These are phyloP conservation scores for Saccharomycopsis sp. DNA, from an alignment of 805 yeast genomes.

Conservation along the genomic window DNA sequence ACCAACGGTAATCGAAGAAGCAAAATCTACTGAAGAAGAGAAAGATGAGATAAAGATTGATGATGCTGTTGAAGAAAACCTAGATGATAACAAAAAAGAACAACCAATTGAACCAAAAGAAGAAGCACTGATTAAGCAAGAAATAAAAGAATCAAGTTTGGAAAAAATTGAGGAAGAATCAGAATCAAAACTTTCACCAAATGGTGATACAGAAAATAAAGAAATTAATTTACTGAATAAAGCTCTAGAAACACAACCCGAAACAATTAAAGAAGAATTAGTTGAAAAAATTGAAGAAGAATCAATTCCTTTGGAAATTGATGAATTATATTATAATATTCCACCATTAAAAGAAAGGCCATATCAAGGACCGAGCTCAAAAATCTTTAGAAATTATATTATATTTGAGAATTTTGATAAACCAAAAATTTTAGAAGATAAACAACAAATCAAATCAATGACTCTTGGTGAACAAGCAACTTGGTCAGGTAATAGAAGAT, in stretches of 20 bases:
- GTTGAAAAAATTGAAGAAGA: slow-evolving; percentile 21
- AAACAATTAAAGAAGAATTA: slow-evolving; percentile 17
- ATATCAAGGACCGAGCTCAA: slow-evolving; percentile 63
- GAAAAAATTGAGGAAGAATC: background rate
- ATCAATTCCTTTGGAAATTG: slow-evolving; percentile 14
- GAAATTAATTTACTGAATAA: slow-evolving; percentile 18
- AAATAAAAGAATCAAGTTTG: background rate
- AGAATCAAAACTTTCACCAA: background rate
- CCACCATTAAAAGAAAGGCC: background rate
- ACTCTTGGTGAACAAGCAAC: slow-evolving; percentile 56
- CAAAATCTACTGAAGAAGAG: background rate
- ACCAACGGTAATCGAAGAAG: no score
- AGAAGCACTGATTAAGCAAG: background rate
- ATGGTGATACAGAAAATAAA: background rate
- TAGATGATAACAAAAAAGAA: background rate
- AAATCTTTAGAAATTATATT: slow-evolving; percentile 44
- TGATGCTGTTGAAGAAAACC: background rate
- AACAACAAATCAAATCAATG: slow-evolving; percentile 22
- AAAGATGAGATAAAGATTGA: background rate
- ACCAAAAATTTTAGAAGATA: slow-evolving; percentile 18
- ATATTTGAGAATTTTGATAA: slow-evolving; percentile 27
- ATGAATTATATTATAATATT: no score
- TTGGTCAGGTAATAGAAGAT: slow-evolving; percentile 41
- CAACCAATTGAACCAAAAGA: background rate
- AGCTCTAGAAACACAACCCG: no score